Conservation (phyloP, 2,329 filamentous ascomycete genomes). For the Coniochaeta sp. region DNA sequence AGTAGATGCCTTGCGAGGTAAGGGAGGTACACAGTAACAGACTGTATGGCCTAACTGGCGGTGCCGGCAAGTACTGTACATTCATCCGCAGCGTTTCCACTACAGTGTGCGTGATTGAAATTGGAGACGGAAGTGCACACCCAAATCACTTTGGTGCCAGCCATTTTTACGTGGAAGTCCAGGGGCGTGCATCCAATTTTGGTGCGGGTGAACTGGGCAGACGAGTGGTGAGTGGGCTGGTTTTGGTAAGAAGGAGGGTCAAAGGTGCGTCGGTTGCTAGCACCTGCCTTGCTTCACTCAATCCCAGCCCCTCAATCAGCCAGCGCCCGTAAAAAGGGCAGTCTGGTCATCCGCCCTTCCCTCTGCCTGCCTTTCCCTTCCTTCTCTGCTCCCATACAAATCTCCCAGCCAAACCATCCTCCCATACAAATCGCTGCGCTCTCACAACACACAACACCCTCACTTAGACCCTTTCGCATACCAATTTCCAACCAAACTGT, state of each 20-base stretch:
- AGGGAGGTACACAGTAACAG: background rate
- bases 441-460: conserved; percentile 27
- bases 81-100: background rate
- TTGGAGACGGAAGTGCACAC: background rate
- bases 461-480: conserved; percentile 7
- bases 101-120: background rate
- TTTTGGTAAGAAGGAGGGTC: background rate
- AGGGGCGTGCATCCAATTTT: background rate
- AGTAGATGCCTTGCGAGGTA: background rate
- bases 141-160: background rate
- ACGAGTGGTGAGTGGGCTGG: background rate
- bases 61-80: conserved; percentile 2
- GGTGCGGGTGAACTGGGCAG: background rate
- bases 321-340: conserved; percentile 50
- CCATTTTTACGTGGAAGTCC: background rate
- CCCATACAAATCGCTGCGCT: conserved; percentile 16
- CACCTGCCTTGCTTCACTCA: background rate
- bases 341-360: conserved; percentile 37
- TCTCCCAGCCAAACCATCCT: conserved; percentile 34
- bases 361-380: conserved; percentile 39
- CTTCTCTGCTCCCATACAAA: conserved; percentile 53
- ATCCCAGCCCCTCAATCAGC: conserved; percentile 38
- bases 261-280: background rate
- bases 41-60: background rate
- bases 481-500: conserved; percentile 26